Conservation (phyloP, 2,329 filamentous ascomycete species). For the Ilyonectria robusta region DNA sequence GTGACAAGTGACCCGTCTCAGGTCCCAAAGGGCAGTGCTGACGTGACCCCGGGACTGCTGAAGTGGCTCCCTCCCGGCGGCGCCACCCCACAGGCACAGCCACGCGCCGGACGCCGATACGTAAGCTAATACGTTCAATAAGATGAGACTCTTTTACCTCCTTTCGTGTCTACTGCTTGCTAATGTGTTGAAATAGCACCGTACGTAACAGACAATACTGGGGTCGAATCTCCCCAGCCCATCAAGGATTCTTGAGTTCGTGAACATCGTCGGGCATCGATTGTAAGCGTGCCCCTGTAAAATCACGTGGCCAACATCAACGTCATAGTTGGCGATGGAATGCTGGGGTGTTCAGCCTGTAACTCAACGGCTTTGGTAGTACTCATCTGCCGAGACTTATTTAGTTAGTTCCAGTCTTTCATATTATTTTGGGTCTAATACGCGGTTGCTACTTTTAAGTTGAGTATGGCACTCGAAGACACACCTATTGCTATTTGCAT, state of each 20-base stretch:
- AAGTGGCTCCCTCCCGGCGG: constrained; percentile 35
- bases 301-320: background rate
- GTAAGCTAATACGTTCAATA: constrained; percentile 4
- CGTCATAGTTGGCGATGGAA: background rate
- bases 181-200: background rate
- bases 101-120: constrained; percentile 28
- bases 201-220: background rate
- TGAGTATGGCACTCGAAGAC: too few relatives aligned
- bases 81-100: constrained; percentile 40
- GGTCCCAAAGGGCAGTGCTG: constrained; percentile 34
- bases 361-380: too few relatives aligned
- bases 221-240: background rate
- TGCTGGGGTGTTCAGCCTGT: background rate
- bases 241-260: background rate
- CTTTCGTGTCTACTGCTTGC: background rate
- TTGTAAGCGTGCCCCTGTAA: background rate
- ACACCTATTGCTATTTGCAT: too few relatives aligned
- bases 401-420: too few relatives aligned
- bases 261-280: background rate
- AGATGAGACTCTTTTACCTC: background rate
- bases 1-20: constrained; percentile 35
- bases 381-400: too few relatives aligned
- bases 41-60: constrained; percentile 36
- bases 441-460: too few relatives aligned
- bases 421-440: too few relatives aligned